Conservation (phyloP, 371 early-diverging fungal species). For the Nematocida minor region DNA sequence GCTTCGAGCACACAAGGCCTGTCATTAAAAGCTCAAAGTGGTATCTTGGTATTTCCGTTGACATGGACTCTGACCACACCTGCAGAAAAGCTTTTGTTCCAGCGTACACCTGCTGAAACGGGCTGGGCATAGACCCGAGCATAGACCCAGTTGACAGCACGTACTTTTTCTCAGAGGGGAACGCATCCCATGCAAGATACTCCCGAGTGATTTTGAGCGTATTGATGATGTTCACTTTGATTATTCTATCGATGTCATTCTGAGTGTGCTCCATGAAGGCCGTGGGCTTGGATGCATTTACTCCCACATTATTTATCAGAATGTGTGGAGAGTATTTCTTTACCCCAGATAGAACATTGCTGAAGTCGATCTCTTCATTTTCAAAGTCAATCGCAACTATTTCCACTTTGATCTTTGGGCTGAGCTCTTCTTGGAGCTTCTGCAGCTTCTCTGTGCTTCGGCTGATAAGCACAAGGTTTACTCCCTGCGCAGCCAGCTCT, state of each 20-base stretch:
- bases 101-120: conserved; percentile 79
- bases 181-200: conserved; percentile 36
- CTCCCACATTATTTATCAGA: conserved; percentile 58
- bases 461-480: conserved; percentile 79
- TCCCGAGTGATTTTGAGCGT: conserved; percentile 69
- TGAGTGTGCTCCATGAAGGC: conserved; percentile 66
- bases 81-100: conserved; percentile 83
- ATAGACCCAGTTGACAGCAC: conserved; percentile 86
- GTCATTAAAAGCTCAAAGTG: conserved; percentile 46
- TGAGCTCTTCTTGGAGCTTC: conserved; percentile 69
- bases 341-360: conserved; percentile 5
- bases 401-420: conserved; percentile 70
- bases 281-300: conserved; percentile 67
- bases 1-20: conserved; percentile 43
- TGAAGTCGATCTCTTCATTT: conserved; percentile 57
- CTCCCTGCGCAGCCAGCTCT: conserved; percentile 74
- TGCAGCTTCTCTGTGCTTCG: conserved; percentile 77
- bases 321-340: conserved; percentile 43
- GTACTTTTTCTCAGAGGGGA: conserved; percentile 70
- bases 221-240: conserved; percentile 78
- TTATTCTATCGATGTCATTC: conserved; percentile 65
- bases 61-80: conserved; percentile 78
- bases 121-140: conserved; percentile 76
- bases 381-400: conserved; percentile 67
- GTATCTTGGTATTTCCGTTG: conserved; percentile 69